Percentiles rank a stretch among this genome's conserved stretches.
phyloP scores from a whole-genome alignment of 2,329 filamentous ascomycete species.

The Penicillium sp. region DNA sequence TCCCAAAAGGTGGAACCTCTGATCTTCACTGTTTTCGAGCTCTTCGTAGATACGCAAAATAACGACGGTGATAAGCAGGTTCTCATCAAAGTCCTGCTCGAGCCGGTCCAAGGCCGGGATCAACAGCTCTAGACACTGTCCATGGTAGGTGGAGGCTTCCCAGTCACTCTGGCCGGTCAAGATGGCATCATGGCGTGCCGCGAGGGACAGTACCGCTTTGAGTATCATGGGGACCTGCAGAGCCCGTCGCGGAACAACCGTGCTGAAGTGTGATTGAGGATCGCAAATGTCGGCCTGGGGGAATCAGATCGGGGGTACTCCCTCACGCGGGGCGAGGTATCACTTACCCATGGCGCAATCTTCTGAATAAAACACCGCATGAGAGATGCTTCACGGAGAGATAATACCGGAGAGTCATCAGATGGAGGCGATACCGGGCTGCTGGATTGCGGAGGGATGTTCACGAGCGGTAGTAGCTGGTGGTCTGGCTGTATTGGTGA shows the following conservation, averaged over 20 bases:
- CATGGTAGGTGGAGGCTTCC: constrained; percentile 51
- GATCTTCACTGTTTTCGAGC: constrained; percentile 36
- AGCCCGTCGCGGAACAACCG: constrained; percentile 53
- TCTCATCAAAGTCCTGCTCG: constrained; percentile 50
- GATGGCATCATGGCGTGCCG: constrained; percentile 51
- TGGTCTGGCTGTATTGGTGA: neutral
- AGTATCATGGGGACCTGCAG: constrained; percentile 52
- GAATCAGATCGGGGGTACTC: neutral
- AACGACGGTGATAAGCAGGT: constrained; percentile 54
- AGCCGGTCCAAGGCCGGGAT: constrained; percentile 51
- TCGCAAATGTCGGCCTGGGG: constrained; percentile 41
- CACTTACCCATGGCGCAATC: constrained; percentile 38
- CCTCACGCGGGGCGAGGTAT: neutral
- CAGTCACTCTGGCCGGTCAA: constrained; percentile 43
- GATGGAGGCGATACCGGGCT: constrained; percentile 18
- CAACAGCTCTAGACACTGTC: constrained; percentile 52
- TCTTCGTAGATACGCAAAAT: constrained; percentile 57
- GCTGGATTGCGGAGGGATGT: neutral
- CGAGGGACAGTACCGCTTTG: constrained; percentile 53
- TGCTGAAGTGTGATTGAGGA: constrained; percentile 45
- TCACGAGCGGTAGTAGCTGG: neutral
- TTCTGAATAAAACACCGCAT: constrained; percentile 40
- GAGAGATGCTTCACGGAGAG: constrained; percentile 38
- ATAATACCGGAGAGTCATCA: constrained; percentile 19
- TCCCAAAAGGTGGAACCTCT: constrained; percentile 44